These are phyloP conservation scores for Chiua virens DNA, from an alignment of 768 basidiomycete genomes.

Conservation along the genomic window DNA sequence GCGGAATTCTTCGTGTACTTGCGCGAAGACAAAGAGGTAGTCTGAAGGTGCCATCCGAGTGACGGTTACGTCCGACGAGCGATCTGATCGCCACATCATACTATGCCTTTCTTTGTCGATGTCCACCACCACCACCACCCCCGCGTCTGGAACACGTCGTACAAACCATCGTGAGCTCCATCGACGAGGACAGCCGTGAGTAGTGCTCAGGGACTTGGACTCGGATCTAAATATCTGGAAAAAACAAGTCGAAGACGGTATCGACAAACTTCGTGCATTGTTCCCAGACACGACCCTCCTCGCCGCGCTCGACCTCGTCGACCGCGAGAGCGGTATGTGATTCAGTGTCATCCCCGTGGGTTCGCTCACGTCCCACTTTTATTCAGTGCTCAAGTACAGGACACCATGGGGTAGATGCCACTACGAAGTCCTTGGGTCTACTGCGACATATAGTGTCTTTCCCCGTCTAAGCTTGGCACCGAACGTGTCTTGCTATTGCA, in stretches of 20 bases:
- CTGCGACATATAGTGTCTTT: slow-evolving; percentile 58
- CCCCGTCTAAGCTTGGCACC: slow-evolving; percentile 45
- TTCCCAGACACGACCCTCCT: slow-evolving; percentile 64
- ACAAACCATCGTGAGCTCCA: slow-evolving; percentile 34
- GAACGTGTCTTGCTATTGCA: slow-evolving; percentile 57
- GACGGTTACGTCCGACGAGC: background rate
- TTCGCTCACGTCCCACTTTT: background rate
- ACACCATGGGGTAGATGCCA: slow-evolving; percentile 57
- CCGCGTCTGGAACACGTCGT: slow-evolving; percentile 24
- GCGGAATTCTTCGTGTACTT: slow-evolving; percentile 78
- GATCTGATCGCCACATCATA: background rate
- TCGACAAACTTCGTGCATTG: slow-evolving; percentile 56
- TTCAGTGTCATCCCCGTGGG: background rate
- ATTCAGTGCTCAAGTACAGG: slow-evolving; percentile 58
- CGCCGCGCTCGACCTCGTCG: slow-evolving; percentile 76
- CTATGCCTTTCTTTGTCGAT: slow-evolving; percentile 3
- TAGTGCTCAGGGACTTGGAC: background rate
- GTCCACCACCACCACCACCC: slow-evolving; percentile 12
- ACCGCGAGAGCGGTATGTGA: slow-evolving; percentile 60
- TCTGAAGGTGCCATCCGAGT: slow-evolving; percentile 27
- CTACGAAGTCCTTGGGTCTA: slow-evolving; percentile 70
- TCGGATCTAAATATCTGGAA: background rate
- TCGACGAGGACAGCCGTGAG: slow-evolving; percentile 36
- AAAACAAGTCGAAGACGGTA: slow-evolving; percentile 46
- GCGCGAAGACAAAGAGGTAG: slow-evolving; percentile 77